Base-by-base conservation (phyloP, 2,329 filamentous ascomycete species). In the Fusarium goolgardi region DNA sequence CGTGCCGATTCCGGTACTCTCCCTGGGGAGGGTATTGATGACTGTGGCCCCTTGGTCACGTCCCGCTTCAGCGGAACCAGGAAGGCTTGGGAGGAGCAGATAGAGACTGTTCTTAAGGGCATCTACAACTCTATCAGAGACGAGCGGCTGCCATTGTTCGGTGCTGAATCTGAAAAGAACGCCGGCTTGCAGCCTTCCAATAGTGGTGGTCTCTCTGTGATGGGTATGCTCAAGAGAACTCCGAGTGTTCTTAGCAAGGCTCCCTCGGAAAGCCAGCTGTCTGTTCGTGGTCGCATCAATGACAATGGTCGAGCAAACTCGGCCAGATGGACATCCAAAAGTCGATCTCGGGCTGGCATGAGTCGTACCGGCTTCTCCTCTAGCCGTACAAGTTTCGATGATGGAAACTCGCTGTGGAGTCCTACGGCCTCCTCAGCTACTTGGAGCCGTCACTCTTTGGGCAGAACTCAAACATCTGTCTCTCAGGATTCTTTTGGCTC, bases 201-300 rank as follows among this genome's bases (percentile, higher is more conserved):
- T 40, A 89, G 85, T 75, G 88, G 85, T 74, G 88, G 86, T 50
- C 84, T 97, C 29, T 90, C 93, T 4, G 91, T 94, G 15, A 90
- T 91, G 75, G 85, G 86, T 59, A 89, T 92, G 81, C 84, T 98
- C 44, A 93, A 94, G 76, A 90, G 96, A 45, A 94, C 89, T 41
- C 95, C 95, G 1, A 97, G 94, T 75, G 92, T 96, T 8, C 84
- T 98, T 62, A 97, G 94, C 83, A 97, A 97, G 79, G 89, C 94
- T 31, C 93, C 94, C 1, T 98, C 96, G 0, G 96, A 98, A 71
- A 88, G 87, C 55, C 86, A 88, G 60, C 85, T 86, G 57, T 91
- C 90, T 59, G 78, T 84, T 20, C 89, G 93, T 53, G 92, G 92
- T n/a, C 86, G 92, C 45, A 85, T 89, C 15, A 81, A 87, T 27